These are phyloP conservation scores for Aspergillus thermomutatus DNA, from an alignment of 2,329 filamentous ascomycete genomes.

Conservation along the genomic window DNA sequence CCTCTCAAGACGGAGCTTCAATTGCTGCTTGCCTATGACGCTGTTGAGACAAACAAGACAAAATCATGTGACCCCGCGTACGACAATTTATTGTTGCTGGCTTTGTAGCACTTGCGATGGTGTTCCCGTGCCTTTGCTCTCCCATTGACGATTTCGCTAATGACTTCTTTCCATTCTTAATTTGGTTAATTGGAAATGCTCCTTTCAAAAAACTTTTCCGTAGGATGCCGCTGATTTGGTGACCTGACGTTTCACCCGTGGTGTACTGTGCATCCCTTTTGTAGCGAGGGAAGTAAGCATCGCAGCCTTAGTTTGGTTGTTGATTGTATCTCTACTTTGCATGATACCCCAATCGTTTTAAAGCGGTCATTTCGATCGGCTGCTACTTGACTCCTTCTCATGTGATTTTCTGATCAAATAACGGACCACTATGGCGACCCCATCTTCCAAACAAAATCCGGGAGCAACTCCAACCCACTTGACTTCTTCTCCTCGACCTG, in stretches of 20 bases:
- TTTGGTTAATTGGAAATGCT: background rate
- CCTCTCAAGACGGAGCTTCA: background rate
- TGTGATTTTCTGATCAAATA: background rate
- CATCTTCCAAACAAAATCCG: constrained; percentile 41
- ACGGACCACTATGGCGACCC: constrained; percentile 39
- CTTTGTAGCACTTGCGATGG: background rate
- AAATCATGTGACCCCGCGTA: constrained; percentile 29
- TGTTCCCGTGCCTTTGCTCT: background rate
- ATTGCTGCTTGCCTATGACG: constrained; percentile 10
- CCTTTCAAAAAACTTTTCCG: background rate
- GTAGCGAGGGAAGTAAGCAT: constrained; percentile 3
- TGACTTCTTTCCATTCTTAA: background rate
- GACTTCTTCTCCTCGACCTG: constrained; percentile 43
- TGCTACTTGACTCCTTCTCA: background rate
- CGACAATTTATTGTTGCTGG: background rate
- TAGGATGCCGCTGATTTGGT: background rate
- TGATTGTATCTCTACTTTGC: background rate
- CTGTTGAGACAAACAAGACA: constrained; percentile 23
- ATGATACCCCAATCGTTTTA: background rate
- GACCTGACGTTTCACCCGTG: background rate
- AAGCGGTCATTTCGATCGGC: background rate
- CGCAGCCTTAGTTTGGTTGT: background rate
- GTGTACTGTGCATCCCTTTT: background rate
- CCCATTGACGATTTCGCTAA: background rate
- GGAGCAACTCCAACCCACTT: constrained; percentile 43